These are phyloP conservation scores for Guillardia theta DNA, from an alignment of 78 protist species.

Conservation along the genomic window DNA sequence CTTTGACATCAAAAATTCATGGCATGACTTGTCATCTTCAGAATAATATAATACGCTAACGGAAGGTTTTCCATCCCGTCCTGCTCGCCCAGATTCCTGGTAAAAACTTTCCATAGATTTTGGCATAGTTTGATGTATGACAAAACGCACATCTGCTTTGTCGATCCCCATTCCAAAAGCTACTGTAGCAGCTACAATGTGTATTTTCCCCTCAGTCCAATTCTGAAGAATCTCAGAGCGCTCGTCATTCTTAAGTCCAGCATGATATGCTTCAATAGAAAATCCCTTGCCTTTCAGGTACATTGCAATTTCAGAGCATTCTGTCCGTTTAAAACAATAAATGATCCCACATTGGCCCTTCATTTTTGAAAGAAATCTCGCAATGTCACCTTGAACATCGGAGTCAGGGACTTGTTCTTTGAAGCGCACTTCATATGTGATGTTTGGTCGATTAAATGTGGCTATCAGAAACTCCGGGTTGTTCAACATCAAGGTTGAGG, in stretches of 20 bases:
- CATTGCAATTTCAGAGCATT: too few relatives aligned
- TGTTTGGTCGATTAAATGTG: not conserved
- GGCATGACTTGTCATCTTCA: too few relatives aligned
- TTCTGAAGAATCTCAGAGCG: too few relatives aligned
- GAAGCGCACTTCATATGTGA: not conserved
- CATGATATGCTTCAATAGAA: too few relatives aligned
- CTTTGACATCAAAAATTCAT: too few relatives aligned
- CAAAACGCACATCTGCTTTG: constrained; percentile 71
- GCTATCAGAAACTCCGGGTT: not conserved
- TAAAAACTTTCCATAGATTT: constrained; percentile 50
- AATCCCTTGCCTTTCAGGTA: too few relatives aligned
- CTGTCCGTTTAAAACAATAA: too few relatives aligned
- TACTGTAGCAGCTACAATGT: not conserved
- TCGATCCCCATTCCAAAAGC: constrained; percentile 6
- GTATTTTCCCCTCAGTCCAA: too few relatives aligned
- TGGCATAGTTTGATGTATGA: constrained; percentile 93
- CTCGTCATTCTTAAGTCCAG: too few relatives aligned
- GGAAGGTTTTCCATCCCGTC: not conserved
- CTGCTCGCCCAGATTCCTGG: not conserved
- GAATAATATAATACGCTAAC: too few relatives aligned
- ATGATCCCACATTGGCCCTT: too few relatives aligned
- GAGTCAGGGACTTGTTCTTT: not conserved
- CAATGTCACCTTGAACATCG: not conserved
- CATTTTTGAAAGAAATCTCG: not conserved
- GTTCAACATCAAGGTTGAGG: not conserved